phyloP scores from a whole-genome alignment of 73 alveolate species.

The Vitrella brassicaformis region DNA sequence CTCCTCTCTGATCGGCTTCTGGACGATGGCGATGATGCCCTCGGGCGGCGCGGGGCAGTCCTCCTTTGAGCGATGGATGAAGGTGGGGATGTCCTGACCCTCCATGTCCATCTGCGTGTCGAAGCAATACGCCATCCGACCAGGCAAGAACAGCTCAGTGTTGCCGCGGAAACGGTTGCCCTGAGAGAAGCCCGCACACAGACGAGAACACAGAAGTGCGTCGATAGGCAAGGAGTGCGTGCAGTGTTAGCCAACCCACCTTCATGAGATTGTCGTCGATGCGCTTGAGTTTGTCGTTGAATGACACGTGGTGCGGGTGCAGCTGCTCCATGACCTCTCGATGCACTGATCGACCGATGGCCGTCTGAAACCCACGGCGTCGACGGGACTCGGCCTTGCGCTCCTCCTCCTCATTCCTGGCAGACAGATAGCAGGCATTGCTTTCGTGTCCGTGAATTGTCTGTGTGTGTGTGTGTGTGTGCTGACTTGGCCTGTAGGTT shows the following conservation, averaged over 20 bases:
- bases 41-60: no score
- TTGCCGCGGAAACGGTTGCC: constrained; percentile 24
- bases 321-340: constrained; percentile 11
- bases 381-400: neutral
- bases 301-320: constrained; percentile 38
- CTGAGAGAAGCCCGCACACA: no score
- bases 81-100: no score
- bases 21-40: no score
- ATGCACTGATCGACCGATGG: neutral
- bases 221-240: no score
- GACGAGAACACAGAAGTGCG: no score
- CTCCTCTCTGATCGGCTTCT: no score
- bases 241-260: no score
- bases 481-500: neutral
- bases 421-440: neutral
- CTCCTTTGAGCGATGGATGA: no score
- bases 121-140: constrained; percentile 29
- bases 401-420: neutral
- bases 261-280: no score
- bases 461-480: neutral
- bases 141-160: constrained; percentile 20
- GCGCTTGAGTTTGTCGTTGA: no score
- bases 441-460: neutral
- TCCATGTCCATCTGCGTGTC: constrained; percentile 15
- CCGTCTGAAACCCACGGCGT: neutral